These are phyloP conservation scores for Parietaria judaica DNA, from an alignment of 306 rosid species.

Conservation along the genomic window DNA sequence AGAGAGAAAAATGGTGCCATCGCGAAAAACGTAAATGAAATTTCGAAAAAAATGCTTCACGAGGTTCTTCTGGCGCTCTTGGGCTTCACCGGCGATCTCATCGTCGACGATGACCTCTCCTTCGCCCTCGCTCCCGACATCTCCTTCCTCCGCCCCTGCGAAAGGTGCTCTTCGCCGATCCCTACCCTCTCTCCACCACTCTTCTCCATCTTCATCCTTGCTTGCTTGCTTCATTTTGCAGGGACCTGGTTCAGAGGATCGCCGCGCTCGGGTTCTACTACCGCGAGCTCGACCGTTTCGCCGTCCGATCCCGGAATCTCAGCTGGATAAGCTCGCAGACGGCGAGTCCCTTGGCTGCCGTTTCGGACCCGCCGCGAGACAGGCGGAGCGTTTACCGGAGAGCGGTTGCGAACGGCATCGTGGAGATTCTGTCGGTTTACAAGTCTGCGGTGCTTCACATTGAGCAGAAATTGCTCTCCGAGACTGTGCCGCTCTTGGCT, in stretches of 20 bases:
- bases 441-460: constrained; percentile 78
- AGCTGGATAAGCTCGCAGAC: constrained; percentile 75
- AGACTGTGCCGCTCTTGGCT: constrained; percentile 78
- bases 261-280: constrained; percentile 80
- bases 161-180: constrained; percentile 36
- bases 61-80: constrained; percentile 75
- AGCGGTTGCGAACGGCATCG: constrained; percentile 86
- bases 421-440: constrained; percentile 74
- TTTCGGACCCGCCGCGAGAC: constrained; percentile 20
- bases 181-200: background rate
- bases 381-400: constrained; percentile 78
- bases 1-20: no score
- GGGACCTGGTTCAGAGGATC: constrained; percentile 82
- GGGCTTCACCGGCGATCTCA: constrained; percentile 95
- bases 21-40: no score
- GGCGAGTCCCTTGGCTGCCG: constrained; percentile 25
- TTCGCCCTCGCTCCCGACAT: constrained; percentile 83
- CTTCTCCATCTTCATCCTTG: background rate
- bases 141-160: constrained; percentile 75
- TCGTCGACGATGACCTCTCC: constrained; percentile 65
- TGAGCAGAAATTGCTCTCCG: constrained; percentile 80
- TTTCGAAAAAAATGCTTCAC: constrained; percentile 47
- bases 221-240: constrained; percentile 17
- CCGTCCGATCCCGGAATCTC: constrained; percentile 68
- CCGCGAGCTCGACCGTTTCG: constrained; percentile 79